These are phyloP conservation scores for Metschnikowia sp. DNA, from an alignment of 805 yeast genomes.

Conservation along the genomic window DNA sequence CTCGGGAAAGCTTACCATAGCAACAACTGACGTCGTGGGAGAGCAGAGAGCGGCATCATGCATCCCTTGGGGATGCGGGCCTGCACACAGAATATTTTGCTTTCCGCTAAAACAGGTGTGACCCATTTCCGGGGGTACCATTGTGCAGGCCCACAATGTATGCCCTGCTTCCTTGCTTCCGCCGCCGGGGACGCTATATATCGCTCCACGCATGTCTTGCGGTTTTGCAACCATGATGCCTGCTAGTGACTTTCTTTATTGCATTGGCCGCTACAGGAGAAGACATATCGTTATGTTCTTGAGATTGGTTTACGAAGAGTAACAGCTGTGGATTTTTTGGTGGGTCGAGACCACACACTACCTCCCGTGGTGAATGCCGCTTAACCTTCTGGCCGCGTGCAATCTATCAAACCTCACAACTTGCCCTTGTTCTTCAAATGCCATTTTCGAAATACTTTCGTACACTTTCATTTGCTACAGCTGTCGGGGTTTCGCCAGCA, in stretches of 20 bases:
- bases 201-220: background rate
- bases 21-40: conserved; percentile 10
- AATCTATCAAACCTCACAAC: background rate
- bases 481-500: conserved; percentile 48
- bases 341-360: too few relatives aligned
- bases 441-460: conserved; percentile 12
- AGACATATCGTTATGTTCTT: too few relatives aligned
- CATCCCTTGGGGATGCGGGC: conserved; percentile 4
- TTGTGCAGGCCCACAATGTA: conserved; percentile 7
- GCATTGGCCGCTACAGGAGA: too few relatives aligned
- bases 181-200: background rate
- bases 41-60: conserved; percentile 11
- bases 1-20: conserved; percentile 12
- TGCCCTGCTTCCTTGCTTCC: conserved; percentile 10
- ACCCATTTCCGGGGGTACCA: conserved; percentile 14
- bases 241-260: too few relatives aligned
- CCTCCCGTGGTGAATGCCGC: background rate
- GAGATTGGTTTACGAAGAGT: too few relatives aligned
- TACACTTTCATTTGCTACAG: conserved; percentile 35
- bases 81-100: conserved; percentile 19
- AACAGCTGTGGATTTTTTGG: too few relatives aligned
- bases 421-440: background rate
- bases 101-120: conserved; percentile 15
- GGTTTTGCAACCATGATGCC: background rate
- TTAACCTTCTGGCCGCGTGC: background rate